A percentile compares a stretch with the other conserved stretches of the same genome.
Evolutionary conservation across 176 grass and related monocot species (phyloP).

Genomic region (Cocos nucifera): DNA sequence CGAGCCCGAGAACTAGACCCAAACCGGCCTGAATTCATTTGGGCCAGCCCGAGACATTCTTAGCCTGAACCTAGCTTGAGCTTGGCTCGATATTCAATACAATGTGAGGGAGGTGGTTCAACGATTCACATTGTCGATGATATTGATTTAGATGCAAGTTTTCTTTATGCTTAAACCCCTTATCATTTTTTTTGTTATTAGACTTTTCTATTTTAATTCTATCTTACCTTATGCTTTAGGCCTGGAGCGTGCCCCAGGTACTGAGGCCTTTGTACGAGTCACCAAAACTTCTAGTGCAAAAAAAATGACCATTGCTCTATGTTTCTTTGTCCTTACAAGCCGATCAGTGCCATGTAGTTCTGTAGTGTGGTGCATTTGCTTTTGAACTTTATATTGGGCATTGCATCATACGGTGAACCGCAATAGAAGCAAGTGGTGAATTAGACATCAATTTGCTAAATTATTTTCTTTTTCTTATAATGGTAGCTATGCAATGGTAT

Average conservation of each 20-base stretch:
- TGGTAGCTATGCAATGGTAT: conserved; percentile 79
- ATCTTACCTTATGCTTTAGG: conserved; percentile 20
- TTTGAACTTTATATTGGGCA: background rate
- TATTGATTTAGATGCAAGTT: conserved; percentile 9
- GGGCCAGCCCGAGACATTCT: too few species aligned
- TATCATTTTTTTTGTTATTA: background rate
- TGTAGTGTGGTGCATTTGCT: background rate
- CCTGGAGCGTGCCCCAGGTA: conserved; percentile 84
- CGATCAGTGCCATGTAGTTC: too few species aligned
- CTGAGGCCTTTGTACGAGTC: conserved; percentile 84
- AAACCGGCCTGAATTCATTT: too few species aligned
- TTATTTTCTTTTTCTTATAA: conserved; percentile 7
- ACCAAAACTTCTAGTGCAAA: conserved; percentile 81
- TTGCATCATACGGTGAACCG: conserved; percentile 8
- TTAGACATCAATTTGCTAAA: background rate
- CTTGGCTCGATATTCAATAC: too few species aligned
- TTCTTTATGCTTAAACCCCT: background rate
- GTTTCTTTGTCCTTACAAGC: background rate
- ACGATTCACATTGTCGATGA: conserved; percentile 12
- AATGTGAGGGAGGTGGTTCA: conserved; percentile 5
- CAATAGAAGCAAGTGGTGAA: background rate
- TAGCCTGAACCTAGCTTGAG: too few species aligned
- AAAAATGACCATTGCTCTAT: conserved; percentile 82
- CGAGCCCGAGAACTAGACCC: too few species aligned
- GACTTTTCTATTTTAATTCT: too few species aligned